These are phyloP conservation scores for Hyphodiscus hymeniophilus DNA, from an alignment of 495 filamentous ascomycete species.

Conservation along the genomic window DNA sequence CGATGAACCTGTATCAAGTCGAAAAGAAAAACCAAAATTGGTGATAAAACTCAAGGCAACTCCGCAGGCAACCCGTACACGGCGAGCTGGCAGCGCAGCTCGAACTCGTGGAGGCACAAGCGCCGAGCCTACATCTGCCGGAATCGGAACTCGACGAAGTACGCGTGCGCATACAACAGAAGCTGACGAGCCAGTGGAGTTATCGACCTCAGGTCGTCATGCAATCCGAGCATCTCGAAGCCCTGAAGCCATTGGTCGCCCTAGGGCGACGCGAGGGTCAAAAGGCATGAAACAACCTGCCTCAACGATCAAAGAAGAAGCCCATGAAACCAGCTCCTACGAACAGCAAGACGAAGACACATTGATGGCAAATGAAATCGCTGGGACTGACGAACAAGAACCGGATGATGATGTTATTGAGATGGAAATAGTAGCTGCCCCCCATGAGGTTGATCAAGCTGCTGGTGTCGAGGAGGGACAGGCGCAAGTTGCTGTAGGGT, in stretches of 20 bases:
- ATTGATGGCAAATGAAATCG: slow-evolving; percentile 16
- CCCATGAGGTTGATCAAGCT: slow-evolving; percentile 38
- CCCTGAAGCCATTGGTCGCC: slow-evolving; percentile 47
- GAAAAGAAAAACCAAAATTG: slow-evolving; percentile 17
- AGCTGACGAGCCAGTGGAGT: slow-evolving; percentile 50
- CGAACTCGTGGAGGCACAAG: slow-evolving; percentile 11
- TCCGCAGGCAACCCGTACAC: slow-evolving; percentile 25
- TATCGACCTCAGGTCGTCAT: slow-evolving; percentile 74
- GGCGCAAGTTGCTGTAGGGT: slow-evolving; percentile 7
- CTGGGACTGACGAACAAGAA: slow-evolving; percentile 30
- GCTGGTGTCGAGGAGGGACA: slow-evolving; percentile 24
- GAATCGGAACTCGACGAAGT: slow-evolving; percentile 9
- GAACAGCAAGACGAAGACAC: slow-evolving; percentile 18
- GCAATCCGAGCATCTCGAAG: slow-evolving; percentile 56
- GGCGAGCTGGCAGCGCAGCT: slow-evolving; percentile 34
- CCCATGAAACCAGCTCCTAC: slow-evolving; percentile 36
- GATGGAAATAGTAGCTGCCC: slow-evolving; percentile 26
- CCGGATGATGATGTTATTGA: slow-evolving; percentile 27
- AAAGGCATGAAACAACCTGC: slow-evolving; percentile 58
- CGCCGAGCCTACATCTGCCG: slow-evolving; percentile 20
- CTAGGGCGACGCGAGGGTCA: slow-evolving; percentile 45
- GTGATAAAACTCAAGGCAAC: slow-evolving; percentile 28
- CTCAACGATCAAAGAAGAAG: slow-evolving; percentile 51
- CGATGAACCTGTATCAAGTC: slow-evolving; percentile 19
- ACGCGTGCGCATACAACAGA: slow-evolving; percentile 29